phyloP scores from a whole-genome alignment of 768 basidiomycete species.

The Serendipita sp. region DNA sequence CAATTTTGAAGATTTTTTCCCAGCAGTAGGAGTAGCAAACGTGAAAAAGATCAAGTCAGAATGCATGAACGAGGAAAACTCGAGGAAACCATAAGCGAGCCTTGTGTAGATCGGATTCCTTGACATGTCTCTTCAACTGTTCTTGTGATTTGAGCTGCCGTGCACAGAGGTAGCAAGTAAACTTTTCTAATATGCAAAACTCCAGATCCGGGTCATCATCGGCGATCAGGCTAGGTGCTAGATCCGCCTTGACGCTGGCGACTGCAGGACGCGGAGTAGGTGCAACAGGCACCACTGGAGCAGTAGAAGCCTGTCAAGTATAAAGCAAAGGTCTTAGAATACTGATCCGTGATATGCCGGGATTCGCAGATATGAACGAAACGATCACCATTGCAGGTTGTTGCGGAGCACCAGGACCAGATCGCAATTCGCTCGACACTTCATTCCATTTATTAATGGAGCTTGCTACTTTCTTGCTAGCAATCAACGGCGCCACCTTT shows the following conservation, averaged over 20 bases:
- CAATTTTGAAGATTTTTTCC: too few species aligned
- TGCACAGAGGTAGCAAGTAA: constrained; percentile 81
- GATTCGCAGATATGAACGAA: constrained; percentile 1
- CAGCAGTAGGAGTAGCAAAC: neutral
- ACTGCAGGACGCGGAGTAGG: constrained; percentile 19
- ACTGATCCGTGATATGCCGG: too few species aligned
- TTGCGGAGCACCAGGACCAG: constrained; percentile 20
- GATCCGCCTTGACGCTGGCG: neutral
- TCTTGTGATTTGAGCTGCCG: constrained; percentile 84
- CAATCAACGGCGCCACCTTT: constrained; percentile 67
- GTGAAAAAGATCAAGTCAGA: constrained; percentile 22
- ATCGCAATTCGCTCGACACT: constrained; percentile 74
- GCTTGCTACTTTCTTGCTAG: constrained; percentile 60
- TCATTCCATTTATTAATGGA: constrained; percentile 90
- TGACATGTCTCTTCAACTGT: constrained; percentile 76
- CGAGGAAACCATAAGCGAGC: constrained; percentile 28
- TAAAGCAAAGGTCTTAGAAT: constrained; percentile 6
- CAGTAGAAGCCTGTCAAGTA: constrained; percentile 10
- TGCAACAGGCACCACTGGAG: constrained; percentile 14
- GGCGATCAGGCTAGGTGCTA: neutral
- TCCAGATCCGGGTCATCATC: constrained; percentile 50
- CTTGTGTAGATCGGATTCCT: constrained; percentile 93
- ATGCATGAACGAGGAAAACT: constrained; percentile 14
- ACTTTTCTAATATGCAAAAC: constrained; percentile 55
- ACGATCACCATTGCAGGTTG: constrained; percentile 7